These are phyloP conservation scores for Entomortierella lignicola DNA, from an alignment of 192 early-diverging fungal species.

Conservation along the genomic window DNA sequence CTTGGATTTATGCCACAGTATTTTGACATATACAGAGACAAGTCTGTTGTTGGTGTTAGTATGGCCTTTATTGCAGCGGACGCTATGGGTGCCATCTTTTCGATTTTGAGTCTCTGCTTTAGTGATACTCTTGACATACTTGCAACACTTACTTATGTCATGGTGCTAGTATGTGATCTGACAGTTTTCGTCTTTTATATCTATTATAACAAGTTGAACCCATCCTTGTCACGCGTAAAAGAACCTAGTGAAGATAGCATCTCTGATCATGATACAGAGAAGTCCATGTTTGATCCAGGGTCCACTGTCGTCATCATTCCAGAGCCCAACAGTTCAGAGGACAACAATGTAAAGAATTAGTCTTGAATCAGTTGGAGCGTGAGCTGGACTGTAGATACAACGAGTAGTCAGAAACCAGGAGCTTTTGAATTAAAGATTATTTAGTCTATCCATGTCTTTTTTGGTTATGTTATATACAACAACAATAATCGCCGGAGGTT, in stretches of 20 bases:
- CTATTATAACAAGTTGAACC: conserved; percentile 32
- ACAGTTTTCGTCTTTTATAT: conserved; percentile 24
- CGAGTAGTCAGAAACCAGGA: no score
- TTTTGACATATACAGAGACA: conserved; percentile 42
- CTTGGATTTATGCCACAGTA: conserved; percentile 61
- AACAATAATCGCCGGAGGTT: no score
- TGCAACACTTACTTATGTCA: conserved; percentile 34
- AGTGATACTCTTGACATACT: conserved; percentile 18
- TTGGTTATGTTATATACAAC: no score
- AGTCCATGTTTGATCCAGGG: neutral
- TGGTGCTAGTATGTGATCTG: conserved; percentile 40
- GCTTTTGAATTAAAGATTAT: no score
- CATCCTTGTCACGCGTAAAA: conserved; percentile 1
- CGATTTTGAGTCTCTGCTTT: conserved; percentile 53
- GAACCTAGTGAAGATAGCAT: neutral
- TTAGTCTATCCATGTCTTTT: no score
- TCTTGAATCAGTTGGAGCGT: no score
- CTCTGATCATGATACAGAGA: neutral
- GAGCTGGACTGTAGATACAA: no score
- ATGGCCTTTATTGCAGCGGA: conserved; percentile 58
- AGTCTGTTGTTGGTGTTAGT: conserved; percentile 55
- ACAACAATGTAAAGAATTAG: neutral
- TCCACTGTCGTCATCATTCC: neutral
- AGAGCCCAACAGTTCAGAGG: neutral
- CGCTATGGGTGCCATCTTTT: conserved; percentile 55